Base-by-base conservation (phyloP, 345 rosid species). In the Populus davidiana region DNA sequence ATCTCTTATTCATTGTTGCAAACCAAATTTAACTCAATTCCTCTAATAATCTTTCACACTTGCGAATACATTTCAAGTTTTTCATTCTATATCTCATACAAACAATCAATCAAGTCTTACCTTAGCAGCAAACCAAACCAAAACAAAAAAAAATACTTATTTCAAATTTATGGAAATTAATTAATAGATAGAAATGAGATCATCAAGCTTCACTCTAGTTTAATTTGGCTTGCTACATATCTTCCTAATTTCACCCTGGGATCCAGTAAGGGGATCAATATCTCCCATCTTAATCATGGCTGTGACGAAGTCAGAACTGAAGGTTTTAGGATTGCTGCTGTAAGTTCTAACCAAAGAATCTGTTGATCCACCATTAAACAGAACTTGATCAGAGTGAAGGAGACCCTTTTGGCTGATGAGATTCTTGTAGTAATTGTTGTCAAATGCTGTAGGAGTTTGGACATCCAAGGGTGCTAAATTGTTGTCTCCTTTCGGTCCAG, bases 371-470 rank as follows among this genome's bases (percentile, higher is more conserved):
- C 98, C 96, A 33, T 85, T 91, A 81, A 89, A 91, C 25, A 93
- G 84, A 67, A 64, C 81, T 61, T 95, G 98, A 67, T 95, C 94
- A 0, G 99, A 90, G 76, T 89, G 92, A 14, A 95, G 94, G 14
- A 93, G 87, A 11, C 98, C 98, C 82, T 63, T 90, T n/a, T 75
- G 80, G 62, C 50, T 63, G 69, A 93, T 17, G 8, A 95, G 88
- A 79, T 93, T 90, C 83, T 87, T 86, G 91, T 76, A 91, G 77
- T 93, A 95, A 65, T 82, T 75, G 89, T 90, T 93, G 78, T 95
- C 97, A 61, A 95, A 92, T 2, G 49, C 16, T 27, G 81, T 85
- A 0, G 96, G 88, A 0, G 97, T 85, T 16, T 78, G 85, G 35
- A 80, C 67, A 70, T 95, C 97, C 1, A 95, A 93, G 6, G 93